Conservation (phyloP, 441 rosid genomes). For the Populus tomentosa region DNA sequence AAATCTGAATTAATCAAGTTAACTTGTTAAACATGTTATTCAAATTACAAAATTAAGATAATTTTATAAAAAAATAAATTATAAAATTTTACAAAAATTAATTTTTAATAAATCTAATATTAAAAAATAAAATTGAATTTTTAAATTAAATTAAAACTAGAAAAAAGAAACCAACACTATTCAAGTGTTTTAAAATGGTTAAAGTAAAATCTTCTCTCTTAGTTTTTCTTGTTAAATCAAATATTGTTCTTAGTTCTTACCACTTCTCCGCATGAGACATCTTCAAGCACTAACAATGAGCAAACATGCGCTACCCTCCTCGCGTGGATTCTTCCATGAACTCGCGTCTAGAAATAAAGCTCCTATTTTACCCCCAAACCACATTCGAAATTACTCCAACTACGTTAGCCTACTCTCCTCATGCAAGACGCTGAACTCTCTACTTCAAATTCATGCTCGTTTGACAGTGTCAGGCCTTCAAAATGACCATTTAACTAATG, state of each 20-base stretch:
- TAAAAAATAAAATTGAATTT: too few relatives aligned
- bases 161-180: too few relatives aligned
- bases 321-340: slow-evolving; percentile 13
- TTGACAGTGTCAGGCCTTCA: slow-evolving; percentile 46
- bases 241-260: not conserved
- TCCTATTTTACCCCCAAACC: slow-evolving; percentile 6
- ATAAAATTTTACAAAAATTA: too few relatives aligned
- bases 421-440: slow-evolving; percentile 42
- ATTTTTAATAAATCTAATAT: too few relatives aligned
- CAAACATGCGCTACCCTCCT: not conserved
- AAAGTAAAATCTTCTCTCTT: not conserved
- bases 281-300: slow-evolving; percentile 5
- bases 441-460: slow-evolving; percentile 58
- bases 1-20: too few relatives aligned
- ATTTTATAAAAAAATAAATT: too few relatives aligned
- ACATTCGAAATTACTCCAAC: not conserved
- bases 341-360: not conserved
- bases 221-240: not conserved
- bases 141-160: too few relatives aligned
- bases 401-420: slow-evolving; percentile 31
- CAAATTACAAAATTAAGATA: too few relatives aligned
- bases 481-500: slow-evolving; percentile 48
- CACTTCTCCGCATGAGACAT: not conserved
- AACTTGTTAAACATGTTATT: too few relatives aligned
- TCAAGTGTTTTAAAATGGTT: too few relatives aligned